Evolutionary conservation across 305 asterid species (phyloP).

Genomic region (Salvia sclarea): DNA sequence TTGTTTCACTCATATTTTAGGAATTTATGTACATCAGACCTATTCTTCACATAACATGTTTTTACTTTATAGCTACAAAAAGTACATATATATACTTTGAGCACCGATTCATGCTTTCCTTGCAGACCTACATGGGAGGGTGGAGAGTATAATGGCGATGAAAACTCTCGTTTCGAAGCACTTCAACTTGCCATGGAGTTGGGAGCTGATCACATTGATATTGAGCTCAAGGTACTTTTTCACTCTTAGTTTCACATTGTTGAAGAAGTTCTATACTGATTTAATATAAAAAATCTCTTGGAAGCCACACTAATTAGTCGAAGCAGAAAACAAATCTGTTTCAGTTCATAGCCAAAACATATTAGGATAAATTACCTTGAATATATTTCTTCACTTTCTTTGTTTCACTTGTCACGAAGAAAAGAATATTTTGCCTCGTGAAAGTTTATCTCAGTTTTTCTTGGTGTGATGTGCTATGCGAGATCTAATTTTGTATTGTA

Average conservation of each 20-base stretch:
- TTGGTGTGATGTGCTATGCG: background rate
- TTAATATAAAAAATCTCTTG: background rate
- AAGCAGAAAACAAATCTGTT: background rate
- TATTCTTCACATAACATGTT: background rate
- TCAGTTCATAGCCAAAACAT: constrained; percentile 13
- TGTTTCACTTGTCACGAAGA: background rate
- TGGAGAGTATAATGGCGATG: constrained; percentile 90
- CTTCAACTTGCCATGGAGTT: constrained; percentile 85
- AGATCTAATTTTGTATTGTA: constrained; percentile 21
- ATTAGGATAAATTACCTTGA: constrained; percentile 1
- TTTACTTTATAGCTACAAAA: background rate
- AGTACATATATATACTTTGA: constrained; percentile 4
- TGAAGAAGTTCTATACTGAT: background rate
- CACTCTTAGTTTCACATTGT: constrained; percentile 8
- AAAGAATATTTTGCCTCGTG: background rate
- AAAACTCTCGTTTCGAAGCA: constrained; percentile 57
- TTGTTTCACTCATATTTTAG: background rate
- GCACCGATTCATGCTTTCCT: constrained; percentile 28
- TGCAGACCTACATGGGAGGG: constrained; percentile 96
- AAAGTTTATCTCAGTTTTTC: constrained; percentile 9
- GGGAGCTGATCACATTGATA: constrained; percentile 98
- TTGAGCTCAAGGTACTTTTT: constrained; percentile 79
- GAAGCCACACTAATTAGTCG: background rate
- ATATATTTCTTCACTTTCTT: background rate
- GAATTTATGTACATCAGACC: background rate